These are phyloP conservation scores for Nemania diffusa DNA, from an alignment of 2,329 filamentous ascomycete species.

Conservation along the genomic window DNA sequence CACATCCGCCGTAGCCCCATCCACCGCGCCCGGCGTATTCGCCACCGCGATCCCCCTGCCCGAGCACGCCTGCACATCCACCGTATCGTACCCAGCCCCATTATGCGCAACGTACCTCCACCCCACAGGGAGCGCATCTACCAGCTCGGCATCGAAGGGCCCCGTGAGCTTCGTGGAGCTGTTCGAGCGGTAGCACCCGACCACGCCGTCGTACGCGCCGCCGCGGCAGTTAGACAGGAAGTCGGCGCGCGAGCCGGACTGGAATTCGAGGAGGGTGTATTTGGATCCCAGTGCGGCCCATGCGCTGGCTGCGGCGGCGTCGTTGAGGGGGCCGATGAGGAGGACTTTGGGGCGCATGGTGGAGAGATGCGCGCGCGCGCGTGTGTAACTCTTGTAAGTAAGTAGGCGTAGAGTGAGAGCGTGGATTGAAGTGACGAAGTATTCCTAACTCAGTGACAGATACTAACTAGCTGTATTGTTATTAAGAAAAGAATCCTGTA, in stretches of 20 bases:
- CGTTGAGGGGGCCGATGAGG: conserved; percentile 41
- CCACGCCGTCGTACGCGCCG: conserved; percentile 42
- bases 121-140: conserved; percentile 56
- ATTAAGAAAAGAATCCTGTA: no score
- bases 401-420: not conserved
- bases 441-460: no score
- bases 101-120: conserved; percentile 64
- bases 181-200: conserved; percentile 46
- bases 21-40: conserved; percentile 50
- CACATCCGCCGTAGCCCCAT: conserved; percentile 62
- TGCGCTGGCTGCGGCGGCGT: conserved; percentile 42
- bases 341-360: conserved; percentile 43
- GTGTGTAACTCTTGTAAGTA: not conserved
- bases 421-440: not conserved
- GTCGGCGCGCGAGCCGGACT: conserved; percentile 39
- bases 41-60: conserved; percentile 45
- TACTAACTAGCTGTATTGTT: no score
- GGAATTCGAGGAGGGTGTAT: conserved; percentile 44
- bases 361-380: no score
- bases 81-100: conserved; percentile 70
- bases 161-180: conserved; percentile 42
- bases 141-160: conserved; percentile 58
- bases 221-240: conserved; percentile 44
- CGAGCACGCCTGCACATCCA: conserved; percentile 65
- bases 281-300: conserved; percentile 44